These are phyloP conservation scores for Isatis tinctoria DNA, from an alignment of 345 rosid genomes.

Conservation along the genomic window DNA sequence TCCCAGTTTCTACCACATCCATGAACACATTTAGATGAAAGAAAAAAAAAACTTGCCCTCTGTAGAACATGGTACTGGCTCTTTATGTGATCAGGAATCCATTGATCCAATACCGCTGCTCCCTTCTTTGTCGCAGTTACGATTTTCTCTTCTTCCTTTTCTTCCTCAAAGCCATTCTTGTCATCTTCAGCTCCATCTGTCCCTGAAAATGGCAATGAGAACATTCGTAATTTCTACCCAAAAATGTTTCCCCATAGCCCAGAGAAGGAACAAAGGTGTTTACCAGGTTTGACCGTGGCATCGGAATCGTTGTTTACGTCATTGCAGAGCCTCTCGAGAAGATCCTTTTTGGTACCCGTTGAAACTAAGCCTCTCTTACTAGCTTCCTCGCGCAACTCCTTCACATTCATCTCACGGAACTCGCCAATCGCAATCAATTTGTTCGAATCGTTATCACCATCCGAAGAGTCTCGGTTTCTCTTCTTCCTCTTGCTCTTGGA, in stretches of 20 bases:
- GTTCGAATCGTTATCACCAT: conserved; percentile 30
- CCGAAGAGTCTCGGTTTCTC: conserved; percentile 34
- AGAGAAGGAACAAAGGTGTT: not conserved
- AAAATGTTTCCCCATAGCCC: not conserved
- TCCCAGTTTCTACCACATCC: not conserved
- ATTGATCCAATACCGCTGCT: conserved; percentile 74
- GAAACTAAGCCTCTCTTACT: conserved; percentile 44
- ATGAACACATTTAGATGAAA: not conserved
- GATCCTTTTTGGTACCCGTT: conserved; percentile 63
- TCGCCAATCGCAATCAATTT: conserved; percentile 46
- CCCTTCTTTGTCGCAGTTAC: conserved; percentile 71
- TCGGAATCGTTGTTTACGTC: conserved; percentile 22
- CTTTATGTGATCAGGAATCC: conserved; percentile 74
- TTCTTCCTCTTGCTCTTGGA: conserved; percentile 40
- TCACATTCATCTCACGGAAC: conserved; percentile 54
- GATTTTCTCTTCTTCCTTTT: conserved; percentile 43
- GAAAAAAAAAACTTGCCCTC: conserved; percentile 11
- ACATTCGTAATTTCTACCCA: not conserved
- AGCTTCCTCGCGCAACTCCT: conserved; percentile 72
- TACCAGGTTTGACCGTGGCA: not conserved
- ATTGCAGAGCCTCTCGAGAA: conserved; percentile 58
- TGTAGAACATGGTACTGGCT: conserved; percentile 72
- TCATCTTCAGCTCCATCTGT: conserved; percentile 32
- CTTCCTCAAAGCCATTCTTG: not conserved
- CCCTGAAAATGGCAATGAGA: not conserved